These are phyloP conservation scores for Microbotryum saponariae DNA, from an alignment of 1,284 basidiomycete species.

Conservation along the genomic window DNA sequence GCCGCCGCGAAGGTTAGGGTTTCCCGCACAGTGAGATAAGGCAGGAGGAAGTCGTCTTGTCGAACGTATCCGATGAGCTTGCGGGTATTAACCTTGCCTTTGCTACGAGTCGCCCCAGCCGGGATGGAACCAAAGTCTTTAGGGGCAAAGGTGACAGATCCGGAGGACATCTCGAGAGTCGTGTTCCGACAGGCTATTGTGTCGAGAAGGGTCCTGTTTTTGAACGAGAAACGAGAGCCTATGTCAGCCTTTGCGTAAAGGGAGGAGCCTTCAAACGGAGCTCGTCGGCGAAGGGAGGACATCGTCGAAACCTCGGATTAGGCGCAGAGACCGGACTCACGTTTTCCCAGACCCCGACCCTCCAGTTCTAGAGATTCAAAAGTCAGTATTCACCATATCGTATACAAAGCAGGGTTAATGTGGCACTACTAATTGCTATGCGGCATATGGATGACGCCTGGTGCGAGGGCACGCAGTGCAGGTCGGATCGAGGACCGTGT, in stretches of 20 bases:
- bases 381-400: no score
- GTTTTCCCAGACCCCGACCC: no score
- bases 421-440: no score
- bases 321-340: no score
- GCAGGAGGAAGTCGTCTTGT: constrained; percentile 28
- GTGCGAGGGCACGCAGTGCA: no score
- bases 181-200: constrained; percentile 12
- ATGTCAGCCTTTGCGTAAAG: not conserved
- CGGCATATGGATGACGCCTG: no score
- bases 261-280: not conserved
- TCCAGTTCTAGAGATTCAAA: no score
- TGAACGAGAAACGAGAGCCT: not conserved
- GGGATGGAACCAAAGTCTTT: no score
- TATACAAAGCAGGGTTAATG: no score
- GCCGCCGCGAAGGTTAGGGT: constrained; percentile 49
- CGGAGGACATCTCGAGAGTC: constrained; percentile 13
- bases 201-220: constrained; percentile 18
- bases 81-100: not conserved
- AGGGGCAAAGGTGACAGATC: constrained; percentile 9
- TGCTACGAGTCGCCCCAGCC: not conserved
- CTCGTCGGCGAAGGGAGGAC: no score
- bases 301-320: no score
- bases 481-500: not conserved
- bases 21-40: constrained; percentile 41
- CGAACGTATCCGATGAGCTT: constrained; percentile 28